These are phyloP conservation scores for Hanseniaspora lachancei DNA, from an alignment of 805 yeast species.

Conservation along the genomic window DNA sequence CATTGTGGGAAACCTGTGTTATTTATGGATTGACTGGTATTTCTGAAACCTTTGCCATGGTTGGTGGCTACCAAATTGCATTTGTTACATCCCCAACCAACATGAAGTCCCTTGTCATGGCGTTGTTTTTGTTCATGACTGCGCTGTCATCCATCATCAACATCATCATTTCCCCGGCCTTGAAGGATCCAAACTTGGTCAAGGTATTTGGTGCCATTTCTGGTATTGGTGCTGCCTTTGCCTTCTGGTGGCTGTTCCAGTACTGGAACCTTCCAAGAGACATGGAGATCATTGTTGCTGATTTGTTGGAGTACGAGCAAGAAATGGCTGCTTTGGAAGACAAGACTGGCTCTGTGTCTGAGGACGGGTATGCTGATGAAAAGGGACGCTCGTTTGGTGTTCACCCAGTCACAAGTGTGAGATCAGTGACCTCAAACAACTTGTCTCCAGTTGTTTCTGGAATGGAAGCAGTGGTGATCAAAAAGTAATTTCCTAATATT, in stretches of 20 bases:
- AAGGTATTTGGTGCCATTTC: constrained; percentile 34
- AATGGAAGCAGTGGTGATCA: constrained; percentile 3
- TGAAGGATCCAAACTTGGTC: constrained; percentile 32
- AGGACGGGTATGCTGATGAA: background rate
- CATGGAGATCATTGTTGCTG: constrained; percentile 27
- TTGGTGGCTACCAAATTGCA: constrained; percentile 74
- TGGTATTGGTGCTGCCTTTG: constrained; percentile 27
- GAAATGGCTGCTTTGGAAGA: constrained; percentile 10
- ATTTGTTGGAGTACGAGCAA: constrained; percentile 12
- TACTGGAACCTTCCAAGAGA: constrained; percentile 31
- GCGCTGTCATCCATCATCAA: constrained; percentile 56
- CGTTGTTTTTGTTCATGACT: constrained; percentile 50
- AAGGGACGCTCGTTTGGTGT: background rate
- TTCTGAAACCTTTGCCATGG: constrained; percentile 65
- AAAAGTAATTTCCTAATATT: background rate
- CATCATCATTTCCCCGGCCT: constrained; percentile 32
- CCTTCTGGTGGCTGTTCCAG: constrained; percentile 25
- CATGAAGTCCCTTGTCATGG: constrained; percentile 34
- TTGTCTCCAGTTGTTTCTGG: constrained; percentile 6
- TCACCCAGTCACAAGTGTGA: background rate
- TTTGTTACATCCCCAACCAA: constrained; percentile 67
- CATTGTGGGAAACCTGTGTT: constrained; percentile 26
- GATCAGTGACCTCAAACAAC: background rate
- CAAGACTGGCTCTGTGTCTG: background rate
- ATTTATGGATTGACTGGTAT: constrained; percentile 61